phyloP scores from a whole-genome alignment of 2,329 filamentous ascomycete species.

The Pestalotiopsis sp. region DNA sequence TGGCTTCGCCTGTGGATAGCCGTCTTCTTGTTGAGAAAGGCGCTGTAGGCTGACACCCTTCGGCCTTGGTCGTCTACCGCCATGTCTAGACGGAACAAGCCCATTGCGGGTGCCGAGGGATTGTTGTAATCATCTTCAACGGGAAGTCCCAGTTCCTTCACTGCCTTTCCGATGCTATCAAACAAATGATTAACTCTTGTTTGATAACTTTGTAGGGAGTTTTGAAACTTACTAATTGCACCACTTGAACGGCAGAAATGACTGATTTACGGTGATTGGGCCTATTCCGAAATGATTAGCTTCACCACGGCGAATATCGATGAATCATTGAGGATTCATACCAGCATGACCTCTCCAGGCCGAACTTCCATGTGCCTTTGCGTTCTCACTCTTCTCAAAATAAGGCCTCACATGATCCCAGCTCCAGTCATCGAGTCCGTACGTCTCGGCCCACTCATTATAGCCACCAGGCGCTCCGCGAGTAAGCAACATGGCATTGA shows the following conservation, averaged over 20 bases:
- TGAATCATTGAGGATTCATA: conserved; percentile 2
- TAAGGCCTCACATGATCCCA: conserved; percentile 36
- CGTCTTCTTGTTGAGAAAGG: conserved; percentile 28
- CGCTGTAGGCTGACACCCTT: conserved; percentile 28
- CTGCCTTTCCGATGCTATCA: conserved; percentile 9
- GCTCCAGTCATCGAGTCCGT: conserved; percentile 35
- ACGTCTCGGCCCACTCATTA: conserved; percentile 30
- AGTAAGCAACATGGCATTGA: conserved; percentile 37
- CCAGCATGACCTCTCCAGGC: neutral
- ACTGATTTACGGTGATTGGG: neutral
- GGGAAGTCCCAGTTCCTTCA: conserved; percentile 28
- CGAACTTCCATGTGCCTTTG: neutral
- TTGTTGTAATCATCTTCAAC: conserved; percentile 30
- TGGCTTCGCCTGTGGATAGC: conserved; percentile 16
- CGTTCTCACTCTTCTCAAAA: neutral
- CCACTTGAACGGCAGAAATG: neutral
- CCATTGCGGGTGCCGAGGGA: conserved; percentile 29
- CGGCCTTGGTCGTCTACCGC: conserved; percentile 27
- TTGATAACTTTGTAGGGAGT: conserved; percentile 23
- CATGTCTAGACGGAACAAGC: conserved; percentile 30
- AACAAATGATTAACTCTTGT: conserved; percentile 18
- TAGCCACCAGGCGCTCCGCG: conserved; percentile 33
- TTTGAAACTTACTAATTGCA: neutral
- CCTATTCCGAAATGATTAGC: neutral
- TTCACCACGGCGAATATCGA: conserved; percentile 22